Evolutionary conservation across 495 filamentous ascomycete species (phyloP), one percentile per base, ranked within the genome.

Genomic region (Chlorociboria aeruginascens): DNA sequence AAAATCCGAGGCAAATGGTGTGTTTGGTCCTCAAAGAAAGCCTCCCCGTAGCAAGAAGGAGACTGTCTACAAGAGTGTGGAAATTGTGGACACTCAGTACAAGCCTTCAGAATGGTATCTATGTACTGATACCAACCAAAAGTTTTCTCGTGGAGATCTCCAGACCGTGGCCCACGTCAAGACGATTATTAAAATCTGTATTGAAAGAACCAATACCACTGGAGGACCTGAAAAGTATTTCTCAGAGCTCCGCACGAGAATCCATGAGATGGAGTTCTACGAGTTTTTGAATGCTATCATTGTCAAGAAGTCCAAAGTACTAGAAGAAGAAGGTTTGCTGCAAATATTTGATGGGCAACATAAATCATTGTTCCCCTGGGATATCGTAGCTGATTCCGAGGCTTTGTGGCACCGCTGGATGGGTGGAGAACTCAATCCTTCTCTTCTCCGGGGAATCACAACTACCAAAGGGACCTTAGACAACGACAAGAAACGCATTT

Each of bases 381-480:
- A 76, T 47, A 58, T 77, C 25, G 37, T 48, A 16, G 61, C 60
- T 0, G 71, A 74, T 48, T 64, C 71, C 1, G 36, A 59, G 10
- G 54, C 61, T 13, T 16, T 56, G 7, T 52, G 42, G 35, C 3
- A 0, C 2, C 40, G 54, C 6, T 78, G 72, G 71, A 53, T 46
- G 29, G 31, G 38, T 6, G 48, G 57, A 14, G 57, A 67, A 35
- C 67, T 70, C 25, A 63, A 70, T 41, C 65, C 64, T 0, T 56
- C 73, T 32, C 52, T 76, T 0, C 53, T 78, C 2, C 66, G 69
- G 3, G 77, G 76, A 2, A 73, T 78, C 34, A 53, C 51, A 2
- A 39, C 45, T 32, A 50, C 51, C 29, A 50, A 41, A 43, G 46
- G 40, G 8, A 46, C 32, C 3, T 50, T 43, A 17, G 45, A 48